Percentiles rank a stretch among this genome's conserved stretches.
Evolutionary conservation across 805 yeast genomes (phyloP).

Genomic region (Candida easanensis): DNA sequence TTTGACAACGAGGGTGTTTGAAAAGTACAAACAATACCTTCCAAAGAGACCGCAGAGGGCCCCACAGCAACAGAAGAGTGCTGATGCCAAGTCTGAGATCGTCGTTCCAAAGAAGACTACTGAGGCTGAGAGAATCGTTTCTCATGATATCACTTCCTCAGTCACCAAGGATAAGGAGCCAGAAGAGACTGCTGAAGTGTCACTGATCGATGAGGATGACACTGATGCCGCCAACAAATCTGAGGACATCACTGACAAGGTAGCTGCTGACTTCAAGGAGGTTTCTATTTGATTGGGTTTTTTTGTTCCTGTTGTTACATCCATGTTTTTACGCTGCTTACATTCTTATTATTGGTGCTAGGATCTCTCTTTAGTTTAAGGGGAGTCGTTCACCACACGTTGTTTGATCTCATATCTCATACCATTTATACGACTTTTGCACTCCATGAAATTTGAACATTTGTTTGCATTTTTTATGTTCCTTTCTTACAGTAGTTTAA

Average conservation of each 20-base stretch:
- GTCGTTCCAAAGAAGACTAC: slow-evolving; percentile 4
- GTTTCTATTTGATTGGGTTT: slow-evolving; percentile 16
- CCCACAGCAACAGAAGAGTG: slow-evolving; percentile 1
- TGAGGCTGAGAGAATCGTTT: slow-evolving; percentile 1
- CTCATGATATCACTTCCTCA: slow-evolving; percentile 11
- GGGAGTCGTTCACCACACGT: too few relatives aligned
- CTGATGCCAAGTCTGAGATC: slow-evolving; percentile 3
- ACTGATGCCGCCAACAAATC: slow-evolving; percentile 1
- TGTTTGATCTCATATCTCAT: neutral
- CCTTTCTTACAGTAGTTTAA: neutral
- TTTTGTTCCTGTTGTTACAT: neutral
- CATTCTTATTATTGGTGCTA: too few relatives aligned
- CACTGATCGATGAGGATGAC: slow-evolving; percentile 12
- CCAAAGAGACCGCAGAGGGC: slow-evolving; percentile 16
- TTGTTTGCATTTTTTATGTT: neutral
- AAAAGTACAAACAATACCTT: slow-evolving; percentile 16
- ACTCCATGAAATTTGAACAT: too few relatives aligned
- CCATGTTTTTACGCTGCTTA: neutral
- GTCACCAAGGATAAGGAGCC: slow-evolving; percentile 15
- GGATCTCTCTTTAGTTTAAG: too few relatives aligned
- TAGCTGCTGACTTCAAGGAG: slow-evolving; percentile 23
- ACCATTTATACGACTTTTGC: neutral
- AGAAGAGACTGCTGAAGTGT: slow-evolving; percentile 12
- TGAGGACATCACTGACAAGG: slow-evolving; percentile 2
- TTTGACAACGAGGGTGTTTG: slow-evolving; percentile 33